Conservation (phyloP, 305 asterid genomes). For the Plantago lanceolata region DNA sequence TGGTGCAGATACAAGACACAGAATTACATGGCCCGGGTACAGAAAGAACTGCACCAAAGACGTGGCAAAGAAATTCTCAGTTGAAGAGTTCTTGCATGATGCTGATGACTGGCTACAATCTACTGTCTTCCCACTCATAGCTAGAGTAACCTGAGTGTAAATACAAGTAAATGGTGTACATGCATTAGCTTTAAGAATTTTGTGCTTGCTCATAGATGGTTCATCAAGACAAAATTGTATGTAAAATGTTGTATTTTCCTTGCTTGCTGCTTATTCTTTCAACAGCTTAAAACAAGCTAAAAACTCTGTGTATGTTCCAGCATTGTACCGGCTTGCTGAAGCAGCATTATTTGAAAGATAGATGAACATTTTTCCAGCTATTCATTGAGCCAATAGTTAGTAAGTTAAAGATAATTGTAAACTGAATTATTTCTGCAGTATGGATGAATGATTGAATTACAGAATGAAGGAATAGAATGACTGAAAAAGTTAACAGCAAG, state of each 20-base stretch:
- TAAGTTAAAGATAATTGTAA: no score
- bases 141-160: not conserved
- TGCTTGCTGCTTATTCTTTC: not conserved
- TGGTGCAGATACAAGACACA: slow-evolving; percentile 43
- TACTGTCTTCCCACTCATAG: slow-evolving; percentile 41
- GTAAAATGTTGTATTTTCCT: no score
- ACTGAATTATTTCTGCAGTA: no score
- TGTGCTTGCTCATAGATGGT: no score
- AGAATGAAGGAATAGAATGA: no score
- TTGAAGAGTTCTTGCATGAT: slow-evolving; percentile 49
- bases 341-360: not conserved
- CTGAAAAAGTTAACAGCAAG: no score
- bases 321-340: not conserved
- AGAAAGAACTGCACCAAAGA: slow-evolving; percentile 46
- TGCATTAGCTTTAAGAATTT: no score
- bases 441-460: no score
- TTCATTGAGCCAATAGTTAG: not conserved
- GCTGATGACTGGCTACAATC: slow-evolving; percentile 57
- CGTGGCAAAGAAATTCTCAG: slow-evolving; percentile 39
- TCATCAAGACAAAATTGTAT: no score
- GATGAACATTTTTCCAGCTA: not conserved
- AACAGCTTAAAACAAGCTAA: not conserved
- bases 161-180: no score
- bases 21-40: slow-evolving; percentile 57
- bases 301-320: not conserved